Evolutionary conservation across 2,329 filamentous ascomycete species (phyloP).

Genomic region (Lachnellula arida): DNA sequence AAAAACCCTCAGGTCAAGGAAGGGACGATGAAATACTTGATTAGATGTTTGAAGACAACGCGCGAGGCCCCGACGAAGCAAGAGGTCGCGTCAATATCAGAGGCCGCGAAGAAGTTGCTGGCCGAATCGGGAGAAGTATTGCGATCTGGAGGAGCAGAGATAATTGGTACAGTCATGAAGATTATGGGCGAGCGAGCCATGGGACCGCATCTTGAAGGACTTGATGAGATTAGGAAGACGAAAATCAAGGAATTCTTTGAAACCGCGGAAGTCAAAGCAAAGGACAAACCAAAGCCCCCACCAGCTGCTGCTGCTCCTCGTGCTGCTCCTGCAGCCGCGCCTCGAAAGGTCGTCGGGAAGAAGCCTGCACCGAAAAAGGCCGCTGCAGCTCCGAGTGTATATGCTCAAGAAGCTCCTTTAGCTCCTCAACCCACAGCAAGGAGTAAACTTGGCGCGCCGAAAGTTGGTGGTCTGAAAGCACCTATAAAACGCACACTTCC

Average conservation of each 20-base stretch:
- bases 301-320: conserved; percentile 52
- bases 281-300: conserved; percentile 83
- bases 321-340: conserved; percentile 38
- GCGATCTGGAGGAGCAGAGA: conserved; percentile 84
- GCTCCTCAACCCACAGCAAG: conserved; percentile 56
- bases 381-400: conserved; percentile 39
- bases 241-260: conserved; percentile 95
- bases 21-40: conserved; percentile 89
- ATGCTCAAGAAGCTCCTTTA: conserved; percentile 48
- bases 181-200: conserved; percentile 96
- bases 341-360: conserved; percentile 46
- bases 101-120: conserved; percentile 81
- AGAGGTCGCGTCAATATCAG: conserved; percentile 82
- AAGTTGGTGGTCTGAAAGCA: conserved; percentile 51
- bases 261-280: conserved; percentile 76
- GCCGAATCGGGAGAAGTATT: conserved; percentile 83
- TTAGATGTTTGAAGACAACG: conserved; percentile 78
- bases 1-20: conserved; percentile 99
- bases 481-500: conserved; percentile 52
- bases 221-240: conserved; percentile 92
- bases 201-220: conserved; percentile 83
- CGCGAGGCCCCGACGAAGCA: conserved; percentile 77
- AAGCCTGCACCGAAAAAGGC: conserved; percentile 45
- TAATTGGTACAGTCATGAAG: conserved; percentile 94
- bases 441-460: conserved; percentile 52